Evolutionary conservation across 495 filamentous ascomycete species (phyloP), one percentile per base, ranked within the genome.

Genomic region (Echria macrotheca): DNA sequence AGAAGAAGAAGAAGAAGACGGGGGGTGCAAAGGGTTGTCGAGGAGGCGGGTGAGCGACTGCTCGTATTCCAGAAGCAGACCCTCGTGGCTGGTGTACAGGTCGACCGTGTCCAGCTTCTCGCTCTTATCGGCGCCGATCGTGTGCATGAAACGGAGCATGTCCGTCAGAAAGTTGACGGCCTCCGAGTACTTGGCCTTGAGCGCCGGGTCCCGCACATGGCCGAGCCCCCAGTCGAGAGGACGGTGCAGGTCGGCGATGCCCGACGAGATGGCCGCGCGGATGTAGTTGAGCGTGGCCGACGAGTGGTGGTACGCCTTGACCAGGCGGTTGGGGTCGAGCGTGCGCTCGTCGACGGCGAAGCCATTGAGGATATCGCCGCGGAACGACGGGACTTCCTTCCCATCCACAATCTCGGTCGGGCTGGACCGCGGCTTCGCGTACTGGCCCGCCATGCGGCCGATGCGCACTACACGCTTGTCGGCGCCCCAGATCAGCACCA

Each of bases 401-500:
- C 91, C 91, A 55, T 94, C 69, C 47, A 95, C 67, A 2, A 75
- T 74, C 70, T 98, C 93, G 43, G 83, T 93, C 3, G 91, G 86
- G 44, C 83, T 93, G 11, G 89, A 95, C 26, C 93, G 75, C 1
- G 93, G 93, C 65, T 98, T 98, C 15, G 93, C 93, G 50, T 91
- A 98, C 70, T 98, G 93, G 4, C 93, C 93, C 14, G 93, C 93
- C 83, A 96, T 96, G 40, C 93, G 81, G 14, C 87, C 93, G 56
- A 98, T 93, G 53, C 93, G 82, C 45, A 98, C 88, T 19, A 98
- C 89, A 21, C 88, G 89, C 68, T 94, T 96, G 69, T 95, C 87
- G 47, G 72, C 70, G 66, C 84, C 91, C 82, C 86, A 94, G 65
- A 94, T 86, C 44, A 97, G 74, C 12, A 96, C 87, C 53, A 97